Conservation (phyloP, 176 grass and related monocot genomes). For the Aegilops longissima region DNA sequence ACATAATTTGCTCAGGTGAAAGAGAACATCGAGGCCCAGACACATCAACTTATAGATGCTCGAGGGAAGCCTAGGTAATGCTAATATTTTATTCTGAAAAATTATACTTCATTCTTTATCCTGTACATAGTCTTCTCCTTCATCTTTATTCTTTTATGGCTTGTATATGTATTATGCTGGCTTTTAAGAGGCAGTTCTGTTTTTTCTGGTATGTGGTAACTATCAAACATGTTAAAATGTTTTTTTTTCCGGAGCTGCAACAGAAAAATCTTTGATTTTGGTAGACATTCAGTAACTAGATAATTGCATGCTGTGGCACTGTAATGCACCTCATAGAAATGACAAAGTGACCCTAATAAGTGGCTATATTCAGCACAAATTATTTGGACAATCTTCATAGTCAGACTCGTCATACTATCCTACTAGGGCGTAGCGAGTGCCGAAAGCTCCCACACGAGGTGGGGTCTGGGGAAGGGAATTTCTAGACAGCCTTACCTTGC, state of each 20-base stretch:
- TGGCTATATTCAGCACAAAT: not conserved
- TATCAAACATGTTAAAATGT: not conserved
- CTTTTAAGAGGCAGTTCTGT: not conserved
- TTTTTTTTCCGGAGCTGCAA: not conserved
- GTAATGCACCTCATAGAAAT: not conserved
- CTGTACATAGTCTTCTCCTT: not conserved
- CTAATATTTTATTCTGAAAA: constrained; percentile 18
- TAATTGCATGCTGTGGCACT: not conserved
- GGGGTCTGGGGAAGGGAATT: too few relatives aligned
- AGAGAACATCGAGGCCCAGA: constrained; percentile 67
- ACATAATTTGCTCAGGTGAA: constrained; percentile 59
- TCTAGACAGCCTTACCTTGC: too few relatives aligned
- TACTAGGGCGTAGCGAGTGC: not conserved
- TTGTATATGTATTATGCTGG: not conserved
- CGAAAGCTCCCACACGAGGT: too few relatives aligned
- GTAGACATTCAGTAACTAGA: not conserved
- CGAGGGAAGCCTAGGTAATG: constrained; percentile 78
- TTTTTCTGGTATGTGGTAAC: not conserved
- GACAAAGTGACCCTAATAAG: not conserved
- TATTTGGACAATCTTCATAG: constrained; percentile 14
- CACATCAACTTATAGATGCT: constrained; percentile 91
- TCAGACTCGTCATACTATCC: not conserved
- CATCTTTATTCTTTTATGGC: not conserved
- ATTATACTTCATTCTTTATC: too few relatives aligned
- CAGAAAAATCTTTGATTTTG: not conserved